phyloP scores from a whole-genome alignment of 225 moss, liverwort and hornwort species.

The Anthoceros angustus region DNA sequence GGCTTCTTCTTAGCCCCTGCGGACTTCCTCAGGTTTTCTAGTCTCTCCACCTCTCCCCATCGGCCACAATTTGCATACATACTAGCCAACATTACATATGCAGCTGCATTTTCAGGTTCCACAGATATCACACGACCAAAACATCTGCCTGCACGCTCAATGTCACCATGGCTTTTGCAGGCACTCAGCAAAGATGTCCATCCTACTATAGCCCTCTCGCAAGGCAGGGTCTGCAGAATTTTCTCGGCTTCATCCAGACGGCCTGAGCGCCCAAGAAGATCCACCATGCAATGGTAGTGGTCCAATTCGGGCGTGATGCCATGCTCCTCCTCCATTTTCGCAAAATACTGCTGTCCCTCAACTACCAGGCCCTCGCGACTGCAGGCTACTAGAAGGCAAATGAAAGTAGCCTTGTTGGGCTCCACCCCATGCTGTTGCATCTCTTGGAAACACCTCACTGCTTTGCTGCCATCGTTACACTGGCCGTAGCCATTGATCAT shows the following conservation, averaged over 20 bases:
- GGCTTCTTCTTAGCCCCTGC: not conserved
- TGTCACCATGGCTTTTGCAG: conserved; percentile 1
- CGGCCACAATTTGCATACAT: not conserved
- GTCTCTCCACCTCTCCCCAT: not conserved
- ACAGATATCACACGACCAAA: not conserved
- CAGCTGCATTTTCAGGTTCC: not conserved
- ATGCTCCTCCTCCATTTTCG: not conserved
- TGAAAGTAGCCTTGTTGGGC: not conserved
- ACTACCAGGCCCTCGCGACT: not conserved
- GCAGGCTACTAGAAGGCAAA: not conserved
- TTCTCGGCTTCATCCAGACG: not conserved
- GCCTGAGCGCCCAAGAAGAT: not conserved
- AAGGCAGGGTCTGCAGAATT: not conserved
- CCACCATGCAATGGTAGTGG: conserved; percentile 1
- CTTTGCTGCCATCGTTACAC: not conserved
- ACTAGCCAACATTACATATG: not conserved
- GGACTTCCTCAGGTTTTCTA: not conserved
- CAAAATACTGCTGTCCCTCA: not conserved
- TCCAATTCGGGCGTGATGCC: not conserved
- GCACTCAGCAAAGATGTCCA: conserved; percentile 3
- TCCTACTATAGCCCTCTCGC: not conserved
- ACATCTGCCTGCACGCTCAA: not conserved
- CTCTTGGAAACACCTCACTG: not conserved
- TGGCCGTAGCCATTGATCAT: not conserved
- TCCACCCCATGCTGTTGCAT: not conserved